Evolutionary conservation across 495 filamentous ascomycete species (phyloP).

Genomic region (Cercophora scortea): DNA sequence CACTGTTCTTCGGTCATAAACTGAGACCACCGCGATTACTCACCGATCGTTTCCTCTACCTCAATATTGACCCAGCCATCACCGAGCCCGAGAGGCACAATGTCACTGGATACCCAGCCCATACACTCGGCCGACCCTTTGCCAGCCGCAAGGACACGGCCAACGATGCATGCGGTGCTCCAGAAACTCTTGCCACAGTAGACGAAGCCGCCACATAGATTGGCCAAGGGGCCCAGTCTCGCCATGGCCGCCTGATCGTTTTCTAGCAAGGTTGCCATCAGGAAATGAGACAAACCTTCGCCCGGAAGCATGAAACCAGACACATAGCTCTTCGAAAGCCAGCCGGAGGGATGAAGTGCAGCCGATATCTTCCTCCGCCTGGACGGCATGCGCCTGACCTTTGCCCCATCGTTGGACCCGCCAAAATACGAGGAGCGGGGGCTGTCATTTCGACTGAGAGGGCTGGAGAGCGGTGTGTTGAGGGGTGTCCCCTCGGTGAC

Average conservation of each 20-base stretch:
- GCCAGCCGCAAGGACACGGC: conserved; percentile 61
- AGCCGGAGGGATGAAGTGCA: conserved; percentile 52
- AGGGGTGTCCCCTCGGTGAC: conserved; percentile 33
- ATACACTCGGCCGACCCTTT: conserved; percentile 64
- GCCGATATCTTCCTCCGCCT: conserved; percentile 33
- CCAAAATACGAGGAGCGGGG: conserved; percentile 36
- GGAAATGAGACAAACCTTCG: conserved; percentile 61
- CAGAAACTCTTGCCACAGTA: conserved; percentile 68
- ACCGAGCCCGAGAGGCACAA: conserved; percentile 40
- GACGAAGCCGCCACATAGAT: conserved; percentile 72
- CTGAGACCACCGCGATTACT: conserved; percentile 6
- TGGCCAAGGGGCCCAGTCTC: conserved; percentile 58
- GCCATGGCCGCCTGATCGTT: conserved; percentile 60
- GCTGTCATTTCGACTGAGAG: conserved; percentile 23
- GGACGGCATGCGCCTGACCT: conserved; percentile 18
- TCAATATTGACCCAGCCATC: conserved; percentile 62
- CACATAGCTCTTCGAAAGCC: conserved; percentile 73
- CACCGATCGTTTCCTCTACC: conserved; percentile 42
- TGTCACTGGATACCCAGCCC: conserved; percentile 64
- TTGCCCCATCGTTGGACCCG: conserved; percentile 11
- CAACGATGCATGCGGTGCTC: conserved; percentile 72
- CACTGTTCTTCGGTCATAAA: too few species aligned
- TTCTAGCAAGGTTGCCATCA: conserved; percentile 73
- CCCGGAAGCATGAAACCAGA: conserved; percentile 75
- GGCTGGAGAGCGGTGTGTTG: conserved; percentile 30